Conservation (phyloP, 805 yeast species). For the Saccharomycopsis fibuligera region DNA sequence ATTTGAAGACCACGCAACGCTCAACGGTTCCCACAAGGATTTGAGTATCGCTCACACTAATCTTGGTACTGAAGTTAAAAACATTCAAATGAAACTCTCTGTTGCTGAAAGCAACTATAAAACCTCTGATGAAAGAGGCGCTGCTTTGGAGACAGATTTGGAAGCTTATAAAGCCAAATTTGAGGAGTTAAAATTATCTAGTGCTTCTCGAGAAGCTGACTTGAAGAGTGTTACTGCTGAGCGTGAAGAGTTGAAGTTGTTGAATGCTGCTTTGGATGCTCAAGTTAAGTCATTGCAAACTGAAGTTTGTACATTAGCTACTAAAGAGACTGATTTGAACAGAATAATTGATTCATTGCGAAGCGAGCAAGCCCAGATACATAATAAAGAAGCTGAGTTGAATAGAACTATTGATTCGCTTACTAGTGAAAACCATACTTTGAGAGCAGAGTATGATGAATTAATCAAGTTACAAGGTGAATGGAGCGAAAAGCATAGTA, state of each 20-base stretch:
- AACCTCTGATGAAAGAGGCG: background rate
- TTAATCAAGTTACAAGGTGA: no score
- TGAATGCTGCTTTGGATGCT: no score
- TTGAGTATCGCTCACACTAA: background rate
- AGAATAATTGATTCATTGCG: background rate
- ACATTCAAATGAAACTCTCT: background rate
- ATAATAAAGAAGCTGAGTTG: background rate
- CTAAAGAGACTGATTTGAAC: background rate
- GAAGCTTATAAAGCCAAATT: background rate
- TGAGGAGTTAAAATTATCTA: background rate
- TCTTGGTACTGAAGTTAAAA: background rate
- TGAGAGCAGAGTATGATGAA: no score
- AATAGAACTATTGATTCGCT: background rate
- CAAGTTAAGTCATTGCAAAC: background rate
- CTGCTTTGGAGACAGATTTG: background rate
- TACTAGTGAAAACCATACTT: no score
- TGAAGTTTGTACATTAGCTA: background rate
- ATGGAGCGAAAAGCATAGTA: no score
- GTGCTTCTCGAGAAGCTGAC: background rate
- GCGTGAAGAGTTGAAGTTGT: background rate
- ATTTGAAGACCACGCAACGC: constrained; percentile 6
- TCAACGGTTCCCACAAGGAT: constrained; percentile 5
- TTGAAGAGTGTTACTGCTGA: background rate
- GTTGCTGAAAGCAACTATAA: background rate
- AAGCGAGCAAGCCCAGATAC: background rate